phyloP scores from a whole-genome alignment of 2,329 filamentous ascomycete genomes.

The Fusarium scirpi region DNA sequence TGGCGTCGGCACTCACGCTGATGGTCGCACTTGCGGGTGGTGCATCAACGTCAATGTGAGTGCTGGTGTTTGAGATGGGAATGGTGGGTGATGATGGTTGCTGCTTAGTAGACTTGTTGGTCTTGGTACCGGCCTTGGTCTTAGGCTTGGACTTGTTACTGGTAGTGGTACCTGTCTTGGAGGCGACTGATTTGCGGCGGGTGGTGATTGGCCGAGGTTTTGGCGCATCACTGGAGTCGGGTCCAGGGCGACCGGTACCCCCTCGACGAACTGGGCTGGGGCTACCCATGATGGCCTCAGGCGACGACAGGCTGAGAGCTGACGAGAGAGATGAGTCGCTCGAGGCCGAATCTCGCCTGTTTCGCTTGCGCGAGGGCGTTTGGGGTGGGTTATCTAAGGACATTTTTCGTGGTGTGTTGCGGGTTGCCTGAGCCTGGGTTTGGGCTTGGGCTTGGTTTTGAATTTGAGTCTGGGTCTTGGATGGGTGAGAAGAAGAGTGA shows the following conservation, averaged over 20 bases:
- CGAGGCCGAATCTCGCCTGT: conserved; percentile 53
- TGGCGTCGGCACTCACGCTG: conserved; percentile 49
- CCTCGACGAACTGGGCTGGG: conserved; percentile 48
- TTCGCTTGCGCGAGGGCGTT: conserved; percentile 54
- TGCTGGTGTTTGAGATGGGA: conserved; percentile 32
- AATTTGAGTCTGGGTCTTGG: conserved; percentile 3
- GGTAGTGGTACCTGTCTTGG: conserved; percentile 48
- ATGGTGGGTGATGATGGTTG: conserved; percentile 50
- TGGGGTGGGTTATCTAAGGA: conserved; percentile 43
- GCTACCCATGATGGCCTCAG: conserved; percentile 50
- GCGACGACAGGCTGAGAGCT: conserved; percentile 55
- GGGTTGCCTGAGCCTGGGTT: conserved; percentile 32
- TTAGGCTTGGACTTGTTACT: conserved; percentile 49
- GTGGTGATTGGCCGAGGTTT: conserved; percentile 56
- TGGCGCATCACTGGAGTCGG: conserved; percentile 53
- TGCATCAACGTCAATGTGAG: conserved; percentile 35
- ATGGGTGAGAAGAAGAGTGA: conserved; percentile 35
- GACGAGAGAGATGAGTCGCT: conserved; percentile 60
- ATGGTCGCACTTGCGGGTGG: conserved; percentile 44
- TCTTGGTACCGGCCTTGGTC: conserved; percentile 35
- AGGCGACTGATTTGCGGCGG: conserved; percentile 55
- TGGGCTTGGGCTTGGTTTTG: conserved; percentile 8
- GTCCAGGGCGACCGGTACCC: conserved; percentile 42
- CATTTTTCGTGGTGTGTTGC: conserved; percentile 47
- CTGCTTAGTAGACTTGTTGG: conserved; percentile 50